Evolutionary conservation across 2,329 filamentous ascomycete species (phyloP).

Genomic region (Talaromyces sp.): DNA sequence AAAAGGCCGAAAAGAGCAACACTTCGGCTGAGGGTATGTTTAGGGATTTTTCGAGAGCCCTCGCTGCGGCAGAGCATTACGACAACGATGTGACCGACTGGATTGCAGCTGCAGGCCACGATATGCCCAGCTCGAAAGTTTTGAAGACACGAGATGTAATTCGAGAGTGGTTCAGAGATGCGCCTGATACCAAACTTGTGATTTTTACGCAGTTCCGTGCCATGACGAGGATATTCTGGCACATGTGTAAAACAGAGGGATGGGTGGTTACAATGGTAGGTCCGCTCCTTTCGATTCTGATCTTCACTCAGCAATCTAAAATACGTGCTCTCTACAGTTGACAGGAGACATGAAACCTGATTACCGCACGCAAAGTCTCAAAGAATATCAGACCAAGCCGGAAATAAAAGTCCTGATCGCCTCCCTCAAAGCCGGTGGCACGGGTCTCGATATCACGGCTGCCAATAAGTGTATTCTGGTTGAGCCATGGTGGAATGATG

Average conservation of each 20-base stretch:
- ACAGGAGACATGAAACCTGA: constrained; percentile 46
- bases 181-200: constrained; percentile 53
- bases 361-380: constrained; percentile 46
- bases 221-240: constrained; percentile 51
- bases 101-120: constrained; percentile 22
- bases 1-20: background rate
- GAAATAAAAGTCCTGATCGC: constrained; percentile 51
- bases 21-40: constrained; percentile 7
- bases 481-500: constrained; percentile 61
- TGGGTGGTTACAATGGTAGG: constrained; percentile 32
- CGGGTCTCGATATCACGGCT: constrained; percentile 58
- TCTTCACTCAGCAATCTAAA: background rate
- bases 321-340: constrained; percentile 3
- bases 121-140: constrained; percentile 41
- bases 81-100: constrained; percentile 27
- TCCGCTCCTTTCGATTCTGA: background rate
- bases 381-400: constrained; percentile 42
- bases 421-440: constrained; percentile 56
- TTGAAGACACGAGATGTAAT: constrained; percentile 34
- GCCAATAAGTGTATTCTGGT: constrained; percentile 57
- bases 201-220: constrained; percentile 59
- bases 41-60: background rate
- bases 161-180: constrained; percentile 41
- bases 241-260: constrained; percentile 49
- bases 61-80: constrained; percentile 18